Percentiles rank a stretch among this genome's conserved stretches.
Conservation (phyloP, 1,284 basidiomycete species). For the Mycena citricolor region DNA sequence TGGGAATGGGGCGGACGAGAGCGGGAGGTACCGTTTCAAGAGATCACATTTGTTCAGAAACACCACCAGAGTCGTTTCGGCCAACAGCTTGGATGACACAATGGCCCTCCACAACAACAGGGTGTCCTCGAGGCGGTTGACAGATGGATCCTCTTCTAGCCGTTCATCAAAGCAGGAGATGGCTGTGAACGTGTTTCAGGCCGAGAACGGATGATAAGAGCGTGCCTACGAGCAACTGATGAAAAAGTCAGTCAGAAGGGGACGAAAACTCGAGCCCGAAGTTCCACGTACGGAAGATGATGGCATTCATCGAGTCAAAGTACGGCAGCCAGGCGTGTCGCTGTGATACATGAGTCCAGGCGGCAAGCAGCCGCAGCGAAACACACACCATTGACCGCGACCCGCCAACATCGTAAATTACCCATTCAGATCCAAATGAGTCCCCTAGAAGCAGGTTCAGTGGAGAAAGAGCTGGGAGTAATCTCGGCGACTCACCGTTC, state of each 20-base stretch:
- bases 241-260: not conserved
- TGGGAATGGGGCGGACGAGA: not conserved
- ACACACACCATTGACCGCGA: conserved; percentile 49
- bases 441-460: conserved; percentile 1
- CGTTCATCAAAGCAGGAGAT: conserved; percentile 74
- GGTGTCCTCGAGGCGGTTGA: conserved; percentile 73
- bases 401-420: conserved; percentile 56
- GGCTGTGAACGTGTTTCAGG: conserved; percentile 31
- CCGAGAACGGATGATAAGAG: not conserved
- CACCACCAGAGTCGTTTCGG: conserved; percentile 49
- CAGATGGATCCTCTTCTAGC: conserved; percentile 61
- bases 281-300: conserved; percentile 72
- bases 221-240: no score
- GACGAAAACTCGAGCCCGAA: conserved; percentile 52
- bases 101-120: conserved; percentile 70
- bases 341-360: no score
- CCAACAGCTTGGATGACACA: conserved; percentile 59
- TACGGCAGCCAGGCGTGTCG: conserved; percentile 65
- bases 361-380: no score
- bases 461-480: not conserved
- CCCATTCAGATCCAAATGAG: conserved; percentile 43
- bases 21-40: conserved; percentile 15
- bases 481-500: conserved; percentile 5
- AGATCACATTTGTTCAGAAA: conserved; percentile 23
- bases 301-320: conserved; percentile 59